Evolutionary conservation across 495 filamentous ascomycete genomes (phyloP).

Genomic region (Trichoderma asperelloides): DNA sequence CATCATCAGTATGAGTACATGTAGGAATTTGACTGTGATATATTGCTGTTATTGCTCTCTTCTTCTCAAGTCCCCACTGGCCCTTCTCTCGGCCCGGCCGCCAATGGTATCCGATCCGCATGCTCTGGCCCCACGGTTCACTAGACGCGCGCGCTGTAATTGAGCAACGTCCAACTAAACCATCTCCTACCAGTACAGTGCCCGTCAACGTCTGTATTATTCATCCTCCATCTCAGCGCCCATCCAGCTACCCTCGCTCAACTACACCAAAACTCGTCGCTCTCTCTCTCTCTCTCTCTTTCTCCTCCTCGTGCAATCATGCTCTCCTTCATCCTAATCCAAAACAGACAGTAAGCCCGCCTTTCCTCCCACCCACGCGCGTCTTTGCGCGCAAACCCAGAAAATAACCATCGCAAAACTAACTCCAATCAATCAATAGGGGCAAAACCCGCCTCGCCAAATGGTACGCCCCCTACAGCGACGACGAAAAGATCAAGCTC

Average conservation of each 20-base stretch:
- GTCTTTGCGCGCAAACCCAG: background rate
- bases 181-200: background rate
- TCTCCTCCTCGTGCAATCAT: too few species aligned
- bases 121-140: background rate
- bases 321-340: conserved; percentile 91
- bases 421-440: conserved; percentile 39
- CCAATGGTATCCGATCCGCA: background rate
- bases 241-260: background rate
- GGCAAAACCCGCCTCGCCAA: conserved; percentile 97
- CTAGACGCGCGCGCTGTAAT: background rate
- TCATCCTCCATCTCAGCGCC: background rate
- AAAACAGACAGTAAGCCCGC: conserved; percentile 75
- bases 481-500: conserved; percentile 92
- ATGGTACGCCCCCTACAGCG: conserved; percentile 97
- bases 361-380: background rate
- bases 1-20: too few species aligned
- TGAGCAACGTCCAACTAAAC: background rate
- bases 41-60: background rate
- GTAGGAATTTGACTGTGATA: background rate
- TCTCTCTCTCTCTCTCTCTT: background rate
- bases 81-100: background rate
- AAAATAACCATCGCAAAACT: background rate
- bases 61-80: background rate
- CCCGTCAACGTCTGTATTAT: background rate
- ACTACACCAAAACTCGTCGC: background rate